Evolutionary conservation across 1,139 yeast genomes (phyloP), one percentile per base, ranked within the genome.

Genomic region (Suhomyces choctaworum): DNA sequence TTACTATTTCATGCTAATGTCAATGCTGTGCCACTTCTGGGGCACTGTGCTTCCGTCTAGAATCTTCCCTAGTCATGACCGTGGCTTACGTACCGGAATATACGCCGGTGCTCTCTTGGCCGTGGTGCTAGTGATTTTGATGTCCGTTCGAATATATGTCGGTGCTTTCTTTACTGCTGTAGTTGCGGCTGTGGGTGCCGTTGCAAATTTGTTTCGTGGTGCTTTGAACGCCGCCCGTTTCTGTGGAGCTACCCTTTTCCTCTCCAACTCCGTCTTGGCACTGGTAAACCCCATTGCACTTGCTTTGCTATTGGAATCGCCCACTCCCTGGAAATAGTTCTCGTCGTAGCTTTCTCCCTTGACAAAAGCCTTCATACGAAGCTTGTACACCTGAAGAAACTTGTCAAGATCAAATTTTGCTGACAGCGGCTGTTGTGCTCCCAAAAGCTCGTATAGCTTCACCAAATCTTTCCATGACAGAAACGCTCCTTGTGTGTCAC

Each of bases 401-500:
- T 34, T 27, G n/a, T 30, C 34, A 13, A 41, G 25, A 25, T 46
- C 41, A 17, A 39, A 39, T 7, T 12, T 21, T 3, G 15, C 21
- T 25, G 15, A 39, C 13, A 20, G n/a, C 2, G 38, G 37, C 9
- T 9, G 5, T 10, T 24, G 11, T n/a, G 20, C 8, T 30, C 19
- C 46, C 41, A 36, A 51, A 27, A 26, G 31, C 19, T 34, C 21
- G 37, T 60, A 63, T 21, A 65, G 44, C 6, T 28, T 29, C 7
- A 37, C 19, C 25, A 64, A 37, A 2, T 26, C 34, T 1, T 48
- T 42, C 38, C 42, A 33, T 17, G 37, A 40, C 4, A 39, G 31
- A 35, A 62, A 58, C 13, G 58, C 56, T 7, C 36, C 34, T 31
- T 54, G 64, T 4, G 15, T 25, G 3, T 32, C 29, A 9, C 39